These are phyloP conservation scores for Sporopachydermia quercuum DNA, from an alignment of 805 yeast genomes.

Conservation along the genomic window DNA sequence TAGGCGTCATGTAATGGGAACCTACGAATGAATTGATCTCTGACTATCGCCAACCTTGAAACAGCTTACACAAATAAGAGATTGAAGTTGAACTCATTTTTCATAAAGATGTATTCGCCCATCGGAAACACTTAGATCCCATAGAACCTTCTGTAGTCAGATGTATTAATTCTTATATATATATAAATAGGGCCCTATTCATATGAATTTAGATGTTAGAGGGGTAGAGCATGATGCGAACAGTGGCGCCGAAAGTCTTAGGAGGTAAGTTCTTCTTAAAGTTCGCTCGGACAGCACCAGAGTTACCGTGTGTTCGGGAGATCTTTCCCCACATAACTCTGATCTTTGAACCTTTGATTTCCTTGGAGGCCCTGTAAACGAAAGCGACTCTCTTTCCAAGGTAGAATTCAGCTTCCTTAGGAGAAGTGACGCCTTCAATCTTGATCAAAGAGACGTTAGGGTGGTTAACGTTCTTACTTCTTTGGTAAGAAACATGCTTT, in stretches of 20 bases:
- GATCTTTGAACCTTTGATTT: conserved; percentile 96
- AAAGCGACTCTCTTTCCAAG: conserved; percentile 98
- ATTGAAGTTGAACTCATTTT: too few species aligned
- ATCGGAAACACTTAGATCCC: too few species aligned
- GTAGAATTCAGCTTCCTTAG: conserved; percentile 97
- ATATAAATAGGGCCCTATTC: too few species aligned
- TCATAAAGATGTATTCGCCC: too few species aligned
- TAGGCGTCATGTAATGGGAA: too few species aligned
- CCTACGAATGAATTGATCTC: too few species aligned
- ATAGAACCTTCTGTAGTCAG: too few species aligned
- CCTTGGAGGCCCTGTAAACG: conserved; percentile 98
- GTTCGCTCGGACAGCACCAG: conserved; percentile 96
- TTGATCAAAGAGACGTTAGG: conserved; percentile 94
- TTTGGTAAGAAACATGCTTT: conserved; percentile 99
- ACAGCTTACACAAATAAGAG: too few species aligned
- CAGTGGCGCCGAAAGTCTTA: conserved; percentile 98
- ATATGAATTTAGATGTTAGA: conserved; percentile 93
- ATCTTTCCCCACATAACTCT: conserved; percentile 99
- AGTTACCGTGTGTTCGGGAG: conserved; percentile 97
- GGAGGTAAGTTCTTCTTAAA: conserved; percentile 99
- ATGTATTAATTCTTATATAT: too few species aligned
- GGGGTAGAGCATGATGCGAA: conserved; percentile 99
- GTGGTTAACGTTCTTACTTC: conserved; percentile 96
- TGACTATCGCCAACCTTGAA: too few species aligned
- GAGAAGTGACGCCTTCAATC: conserved; percentile 86